These are phyloP conservation scores for Tuber calosporum DNA, from an alignment of 495 filamentous ascomycete genomes.

Conservation along the genomic window DNA sequence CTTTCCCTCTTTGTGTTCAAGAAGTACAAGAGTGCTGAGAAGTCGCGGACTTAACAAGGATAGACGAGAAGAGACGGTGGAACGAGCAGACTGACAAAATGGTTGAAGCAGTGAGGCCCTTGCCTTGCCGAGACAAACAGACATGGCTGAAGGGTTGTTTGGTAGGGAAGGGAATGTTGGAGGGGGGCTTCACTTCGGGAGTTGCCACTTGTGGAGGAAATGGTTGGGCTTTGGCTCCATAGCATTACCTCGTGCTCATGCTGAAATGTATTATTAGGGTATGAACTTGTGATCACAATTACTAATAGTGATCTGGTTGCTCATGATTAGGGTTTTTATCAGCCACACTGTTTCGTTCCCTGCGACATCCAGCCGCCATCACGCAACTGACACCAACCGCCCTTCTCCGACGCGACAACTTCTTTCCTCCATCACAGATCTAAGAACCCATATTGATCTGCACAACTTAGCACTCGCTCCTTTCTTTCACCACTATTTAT, in stretches of 20 bases:
- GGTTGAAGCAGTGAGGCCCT: slow-evolving; percentile 9
- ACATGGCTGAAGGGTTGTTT: slow-evolving; percentile 11
- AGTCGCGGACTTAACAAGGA: slow-evolving; percentile 42
- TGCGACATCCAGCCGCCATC: background rate
- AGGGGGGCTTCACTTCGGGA: background rate
- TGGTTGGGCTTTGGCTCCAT: background rate
- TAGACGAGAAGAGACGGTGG: slow-evolving; percentile 1
- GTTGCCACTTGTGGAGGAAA: background rate
- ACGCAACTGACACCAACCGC: slow-evolving; percentile 2
- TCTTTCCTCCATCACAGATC: background rate
- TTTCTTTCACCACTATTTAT: slow-evolving; percentile 1
- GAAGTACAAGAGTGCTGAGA: slow-evolving; percentile 78
- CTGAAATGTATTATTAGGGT: background rate
- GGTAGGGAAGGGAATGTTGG: slow-evolving; percentile 4
- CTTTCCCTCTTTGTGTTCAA: slow-evolving; percentile 89
- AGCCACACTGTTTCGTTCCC: background rate
- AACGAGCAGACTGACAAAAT: slow-evolving; percentile 8
- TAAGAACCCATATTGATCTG: background rate
- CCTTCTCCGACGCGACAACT: background rate
- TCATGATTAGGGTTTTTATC: background rate
- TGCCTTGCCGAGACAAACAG: slow-evolving; percentile 11
- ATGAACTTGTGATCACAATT: background rate
- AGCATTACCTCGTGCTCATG: background rate
- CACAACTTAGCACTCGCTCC: slow-evolving; percentile 30
- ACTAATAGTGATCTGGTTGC: background rate